Evolutionary conservation across 306 rosid genomes (phyloP).

Genomic region (Astragalus membranaceus): DNA sequence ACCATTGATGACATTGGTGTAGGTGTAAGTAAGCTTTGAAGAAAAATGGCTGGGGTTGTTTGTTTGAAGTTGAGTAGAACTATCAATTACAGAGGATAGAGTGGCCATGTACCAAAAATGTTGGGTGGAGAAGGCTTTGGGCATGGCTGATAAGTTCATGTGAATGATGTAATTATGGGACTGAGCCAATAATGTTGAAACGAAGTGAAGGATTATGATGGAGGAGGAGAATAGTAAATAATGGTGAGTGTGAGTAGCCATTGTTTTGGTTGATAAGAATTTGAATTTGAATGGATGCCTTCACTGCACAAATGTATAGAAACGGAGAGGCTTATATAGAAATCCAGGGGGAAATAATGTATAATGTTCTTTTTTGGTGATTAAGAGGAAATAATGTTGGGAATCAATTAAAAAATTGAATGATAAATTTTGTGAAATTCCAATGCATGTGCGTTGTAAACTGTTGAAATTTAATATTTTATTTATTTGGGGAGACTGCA

Average conservation of each 20-base stretch:
- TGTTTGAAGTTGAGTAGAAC: not conserved
- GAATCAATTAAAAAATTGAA: too few species aligned
- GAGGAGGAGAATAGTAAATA: not conserved
- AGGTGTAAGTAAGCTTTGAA: constrained; percentile 48
- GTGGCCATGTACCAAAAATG: constrained; percentile 60
- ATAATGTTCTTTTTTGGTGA: too few species aligned
- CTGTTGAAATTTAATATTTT: too few species aligned
- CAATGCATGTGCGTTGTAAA: too few species aligned
- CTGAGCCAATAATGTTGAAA: constrained; percentile 17
- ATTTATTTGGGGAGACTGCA: too few species aligned
- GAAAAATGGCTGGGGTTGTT: not conserved
- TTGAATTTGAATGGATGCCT: not conserved
- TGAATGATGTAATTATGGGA: constrained; percentile 54
- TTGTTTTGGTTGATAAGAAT: not conserved
- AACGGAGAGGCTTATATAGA: not conserved
- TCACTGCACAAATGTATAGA: not conserved
- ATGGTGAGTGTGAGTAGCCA: not conserved
- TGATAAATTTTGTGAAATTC: too few species aligned
- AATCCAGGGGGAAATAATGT: not conserved
- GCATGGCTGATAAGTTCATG: constrained; percentile 74
- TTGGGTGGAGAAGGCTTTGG: constrained; percentile 49
- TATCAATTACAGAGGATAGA: constrained; percentile 26
- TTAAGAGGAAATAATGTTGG: too few species aligned
- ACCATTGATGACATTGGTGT: constrained; percentile 59
- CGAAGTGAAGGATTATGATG: not conserved